These are phyloP conservation scores for Kwoniella botswanensis DNA, from an alignment of 768 basidiomycete genomes.

Conservation along the genomic window DNA sequence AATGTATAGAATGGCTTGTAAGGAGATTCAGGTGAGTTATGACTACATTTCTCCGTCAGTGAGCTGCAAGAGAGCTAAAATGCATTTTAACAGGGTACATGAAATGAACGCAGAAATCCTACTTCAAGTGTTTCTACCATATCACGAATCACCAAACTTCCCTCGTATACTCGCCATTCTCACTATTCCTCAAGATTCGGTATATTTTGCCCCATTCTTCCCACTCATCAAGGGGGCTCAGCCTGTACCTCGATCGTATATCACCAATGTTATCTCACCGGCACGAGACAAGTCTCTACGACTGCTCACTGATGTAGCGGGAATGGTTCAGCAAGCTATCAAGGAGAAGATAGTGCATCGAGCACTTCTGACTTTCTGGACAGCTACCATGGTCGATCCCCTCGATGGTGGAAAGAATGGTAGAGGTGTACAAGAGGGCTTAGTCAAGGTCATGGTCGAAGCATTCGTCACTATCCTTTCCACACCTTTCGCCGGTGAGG, in stretches of 20 bases:
- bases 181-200: conserved; percentile 45
- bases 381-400: conserved; percentile 78
- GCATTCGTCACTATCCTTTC: conserved; percentile 46
- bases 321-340: conserved; percentile 66
- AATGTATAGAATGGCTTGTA: conserved; percentile 92
- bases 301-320: conserved; percentile 72
- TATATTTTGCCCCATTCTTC: conserved; percentile 45
- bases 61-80: not conserved
- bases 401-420: conserved; percentile 66
- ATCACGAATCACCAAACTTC: conserved; percentile 93
- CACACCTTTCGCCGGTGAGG: conserved; percentile 35
- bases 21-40: conserved; percentile 78
- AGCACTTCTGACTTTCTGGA: conserved; percentile 79
- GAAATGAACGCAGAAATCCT: conserved; percentile 87
- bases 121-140: conserved; percentile 84
- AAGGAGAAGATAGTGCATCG: conserved; percentile 63
- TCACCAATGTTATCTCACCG: conserved; percentile 68
- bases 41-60: not conserved
- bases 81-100: conserved; percentile 68
- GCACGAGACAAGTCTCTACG: conserved; percentile 59
- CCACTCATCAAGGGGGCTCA: conserved; percentile 72
- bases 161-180: conserved; percentile 89
- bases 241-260: conserved; percentile 73
- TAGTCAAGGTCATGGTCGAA: conserved; percentile 55
- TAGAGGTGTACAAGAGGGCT: conserved; percentile 61